phyloP scores from a whole-genome alignment of 2,329 filamentous ascomycete genomes.

The Ploettnerulaceae sp. region DNA sequence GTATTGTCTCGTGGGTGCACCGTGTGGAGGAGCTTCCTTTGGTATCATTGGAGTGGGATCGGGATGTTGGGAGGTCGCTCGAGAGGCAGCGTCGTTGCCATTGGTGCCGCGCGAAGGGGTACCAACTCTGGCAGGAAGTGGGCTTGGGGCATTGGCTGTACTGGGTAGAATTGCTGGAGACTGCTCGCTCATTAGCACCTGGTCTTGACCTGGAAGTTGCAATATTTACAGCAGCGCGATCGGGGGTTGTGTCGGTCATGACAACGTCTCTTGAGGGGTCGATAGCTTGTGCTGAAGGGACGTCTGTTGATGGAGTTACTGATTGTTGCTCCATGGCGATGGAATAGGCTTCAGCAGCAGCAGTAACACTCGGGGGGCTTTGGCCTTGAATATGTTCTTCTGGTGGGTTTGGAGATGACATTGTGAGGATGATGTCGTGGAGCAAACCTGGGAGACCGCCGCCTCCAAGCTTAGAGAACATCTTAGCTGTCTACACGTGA shows the following conservation, averaged over 20 bases:
- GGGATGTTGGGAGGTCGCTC: constrained; percentile 53
- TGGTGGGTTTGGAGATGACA: not conserved
- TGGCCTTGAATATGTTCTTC: constrained; percentile 13
- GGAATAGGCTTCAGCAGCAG: constrained; percentile 29
- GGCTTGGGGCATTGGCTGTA: constrained; percentile 26
- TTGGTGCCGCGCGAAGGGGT: constrained; percentile 42
- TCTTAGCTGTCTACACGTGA: no score
- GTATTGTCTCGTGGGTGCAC: constrained; percentile 65
- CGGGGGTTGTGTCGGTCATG: constrained; percentile 29
- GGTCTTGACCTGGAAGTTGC: not conserved
- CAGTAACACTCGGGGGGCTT: constrained; percentile 20
- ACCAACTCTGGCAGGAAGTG: constrained; percentile 39
- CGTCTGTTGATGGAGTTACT: constrained; percentile 12
- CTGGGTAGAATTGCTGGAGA: constrained; percentile 25
- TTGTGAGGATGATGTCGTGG: not conserved
- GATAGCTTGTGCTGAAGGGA: constrained; percentile 14
- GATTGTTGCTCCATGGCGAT: constrained; percentile 28
- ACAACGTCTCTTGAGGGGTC: constrained; percentile 24
- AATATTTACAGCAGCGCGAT: constrained; percentile 23
- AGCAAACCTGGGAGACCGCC: no score
- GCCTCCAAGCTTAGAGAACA: no score
- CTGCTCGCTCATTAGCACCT: constrained; percentile 16
- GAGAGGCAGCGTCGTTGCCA: constrained; percentile 41
- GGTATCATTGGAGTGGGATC: constrained; percentile 51
- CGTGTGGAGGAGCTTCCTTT: constrained; percentile 56